Evolutionary conservation across 2,329 filamentous ascomycete species (phyloP), one percentile per base, ranked within the genome.

Genomic region (Fusarium torreyae): DNA sequence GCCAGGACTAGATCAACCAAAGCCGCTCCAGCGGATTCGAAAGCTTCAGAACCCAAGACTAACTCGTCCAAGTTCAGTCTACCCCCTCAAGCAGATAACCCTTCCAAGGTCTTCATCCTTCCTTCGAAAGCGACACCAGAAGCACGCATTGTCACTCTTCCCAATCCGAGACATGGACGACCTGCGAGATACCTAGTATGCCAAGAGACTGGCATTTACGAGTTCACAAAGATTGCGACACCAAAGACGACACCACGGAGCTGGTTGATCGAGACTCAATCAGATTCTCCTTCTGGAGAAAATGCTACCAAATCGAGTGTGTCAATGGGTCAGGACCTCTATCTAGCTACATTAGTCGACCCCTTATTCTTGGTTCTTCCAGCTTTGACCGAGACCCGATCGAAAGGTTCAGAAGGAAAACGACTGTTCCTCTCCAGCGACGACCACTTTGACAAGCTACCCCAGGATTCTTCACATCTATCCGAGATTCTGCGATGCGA

Each of bases 341-440:
- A 92, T 74, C 81, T 98, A 62, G 93, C 95, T 10, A 97, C 96
- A 2, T 88, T 89, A 3, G 84, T 97, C 56, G 96, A 99, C 78
- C 87, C 93, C 7, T 76, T 98, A 5, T 98, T 98, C 81, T 84
- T 98, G 51, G 77, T 97, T 5, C 83, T 98, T 2, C 92, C 95
- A 1, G 87, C 90, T 6, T 85, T 98, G 3, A 81, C 83, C 2
- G 79, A 87, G 39, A 73, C 80, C 34, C 77, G 79, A 52, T 54
- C 75, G 14, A 83, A 83, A 45, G 73, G 77, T 13, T 81, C 83
- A 24, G 82, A 85, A 48, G 78, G 82, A 3, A 92, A 90, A 75
- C 86, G 86, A 43, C 83, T 91, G 52, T 94, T 93, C 70, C 83
- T 94, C 15, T 86, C 88, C 1, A 83, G 88, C 56, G 91, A 94